Evolutionary conservation across 768 basidiomycete species (phyloP).

Genomic region (Cantharellus anzutake): DNA sequence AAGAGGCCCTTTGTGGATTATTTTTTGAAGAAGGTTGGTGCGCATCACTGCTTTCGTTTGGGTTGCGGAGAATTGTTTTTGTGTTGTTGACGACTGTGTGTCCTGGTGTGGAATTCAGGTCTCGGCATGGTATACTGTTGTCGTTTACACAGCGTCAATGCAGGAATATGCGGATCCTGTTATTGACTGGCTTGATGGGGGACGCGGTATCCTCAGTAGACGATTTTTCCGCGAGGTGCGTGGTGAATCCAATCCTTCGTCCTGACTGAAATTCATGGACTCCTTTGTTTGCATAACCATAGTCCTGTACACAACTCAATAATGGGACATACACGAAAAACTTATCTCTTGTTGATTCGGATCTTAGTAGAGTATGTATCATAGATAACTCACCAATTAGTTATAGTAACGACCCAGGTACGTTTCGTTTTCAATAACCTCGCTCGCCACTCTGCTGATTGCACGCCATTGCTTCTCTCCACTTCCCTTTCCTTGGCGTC

Average conservation of each 20-base stretch:
- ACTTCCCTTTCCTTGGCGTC: neutral
- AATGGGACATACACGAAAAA: constrained; percentile 95
- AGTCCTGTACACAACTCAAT: constrained; percentile 84
- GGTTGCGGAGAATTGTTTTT: neutral
- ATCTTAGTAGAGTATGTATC: constrained; percentile 84
- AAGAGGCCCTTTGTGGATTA: constrained; percentile 96
- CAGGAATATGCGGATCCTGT: constrained; percentile 99
- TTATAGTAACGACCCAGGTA: constrained; percentile 86
- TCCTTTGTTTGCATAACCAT: constrained; percentile 1
- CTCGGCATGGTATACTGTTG: constrained; percentile 94
- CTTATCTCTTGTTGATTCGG: constrained; percentile 66
- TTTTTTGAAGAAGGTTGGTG: constrained; percentile 63
- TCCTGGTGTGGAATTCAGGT: constrained; percentile 35
- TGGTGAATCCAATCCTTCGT: constrained; percentile 11
- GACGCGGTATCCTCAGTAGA: constrained; percentile 73
- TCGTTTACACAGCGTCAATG: constrained; percentile 98
- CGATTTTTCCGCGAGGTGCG: constrained; percentile 83
- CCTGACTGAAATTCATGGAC: neutral
- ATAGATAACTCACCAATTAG: constrained; percentile 92
- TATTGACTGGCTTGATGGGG: constrained; percentile 97
- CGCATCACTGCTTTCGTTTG: neutral
- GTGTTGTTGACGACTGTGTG: neutral
- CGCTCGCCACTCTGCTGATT: neutral
- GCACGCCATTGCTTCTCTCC: neutral
- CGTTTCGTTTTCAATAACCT: constrained; percentile 11